Conservation (phyloP, 2,329 filamentous ascomycete genomes). For the Cercospora berteroae region DNA sequence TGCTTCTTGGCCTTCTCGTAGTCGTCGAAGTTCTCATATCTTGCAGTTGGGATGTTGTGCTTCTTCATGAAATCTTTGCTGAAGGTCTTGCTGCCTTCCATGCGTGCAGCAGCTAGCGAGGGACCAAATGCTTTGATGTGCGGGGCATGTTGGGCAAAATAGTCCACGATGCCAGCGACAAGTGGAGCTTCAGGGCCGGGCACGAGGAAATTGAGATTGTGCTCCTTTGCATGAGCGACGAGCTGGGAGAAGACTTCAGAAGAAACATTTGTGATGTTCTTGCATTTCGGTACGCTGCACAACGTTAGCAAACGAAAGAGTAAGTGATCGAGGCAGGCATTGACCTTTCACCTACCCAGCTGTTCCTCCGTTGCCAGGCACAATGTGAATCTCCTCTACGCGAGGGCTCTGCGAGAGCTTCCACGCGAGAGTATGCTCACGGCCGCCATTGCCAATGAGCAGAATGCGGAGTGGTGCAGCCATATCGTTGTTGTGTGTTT, state of each 20-base stretch:
- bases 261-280: constrained; percentile 66
- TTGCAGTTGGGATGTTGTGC: constrained; percentile 84
- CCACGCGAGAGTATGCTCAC: constrained; percentile 93
- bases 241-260: constrained; percentile 76
- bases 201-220: constrained; percentile 77
- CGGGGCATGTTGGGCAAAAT: constrained; percentile 60
- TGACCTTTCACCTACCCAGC: constrained; percentile 43
- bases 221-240: constrained; percentile 69
- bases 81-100: constrained; percentile 97
- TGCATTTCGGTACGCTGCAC: constrained; percentile 35
- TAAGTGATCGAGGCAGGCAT: not conserved
- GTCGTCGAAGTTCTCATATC: constrained; percentile 74
- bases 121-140: constrained; percentile 80
- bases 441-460: constrained; percentile 87
- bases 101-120: constrained; percentile 74
- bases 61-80: constrained; percentile 97
- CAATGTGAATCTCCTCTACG: constrained; percentile 70
- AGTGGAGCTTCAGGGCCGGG: constrained; percentile 92
- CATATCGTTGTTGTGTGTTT: constrained; percentile 6
- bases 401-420: constrained; percentile 79
- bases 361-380: constrained; percentile 84
- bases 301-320: constrained; percentile 6
- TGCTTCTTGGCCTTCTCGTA: constrained; percentile 54
- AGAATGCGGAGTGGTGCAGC: constrained; percentile 62
- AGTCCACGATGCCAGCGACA: constrained; percentile 82